Conservation (phyloP, 2,329 filamentous ascomycete species). For the Raffaelea albimanens region DNA sequence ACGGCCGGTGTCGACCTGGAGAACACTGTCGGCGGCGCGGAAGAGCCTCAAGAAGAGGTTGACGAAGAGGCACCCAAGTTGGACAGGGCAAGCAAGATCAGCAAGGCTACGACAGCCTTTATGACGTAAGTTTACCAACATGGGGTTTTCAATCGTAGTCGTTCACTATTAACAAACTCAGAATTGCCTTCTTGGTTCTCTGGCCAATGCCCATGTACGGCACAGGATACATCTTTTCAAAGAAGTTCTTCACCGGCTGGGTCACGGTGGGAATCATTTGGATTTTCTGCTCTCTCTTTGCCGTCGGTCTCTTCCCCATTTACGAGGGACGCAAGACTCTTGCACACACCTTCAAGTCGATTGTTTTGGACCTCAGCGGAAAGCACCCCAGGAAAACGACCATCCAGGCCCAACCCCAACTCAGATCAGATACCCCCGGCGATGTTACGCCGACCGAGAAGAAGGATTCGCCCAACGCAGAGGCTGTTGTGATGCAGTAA, state of each 20-base stretch:
- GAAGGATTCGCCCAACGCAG: slow-evolving; percentile 4
- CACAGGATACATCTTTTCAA: slow-evolving; percentile 68
- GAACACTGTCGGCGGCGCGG: slow-evolving; percentile 39
- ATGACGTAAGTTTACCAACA: slow-evolving; percentile 18
- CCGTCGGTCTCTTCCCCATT: slow-evolving; percentile 72
- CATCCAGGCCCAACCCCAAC: slow-evolving; percentile 10
- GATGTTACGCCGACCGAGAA: slow-evolving; percentile 14
- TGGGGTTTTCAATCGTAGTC: slow-evolving; percentile 13
- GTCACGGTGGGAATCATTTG: slow-evolving; percentile 68
- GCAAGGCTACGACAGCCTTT: slow-evolving; percentile 20
- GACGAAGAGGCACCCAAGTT: slow-evolving; percentile 29
- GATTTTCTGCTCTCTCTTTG: slow-evolving; percentile 64
- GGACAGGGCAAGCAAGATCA: slow-evolving; percentile 22
- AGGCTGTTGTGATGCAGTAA: neutral
- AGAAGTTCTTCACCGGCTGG: slow-evolving; percentile 77
- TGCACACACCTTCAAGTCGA: slow-evolving; percentile 47
- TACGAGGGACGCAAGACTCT: slow-evolving; percentile 69
- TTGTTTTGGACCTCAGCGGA: slow-evolving; percentile 50
- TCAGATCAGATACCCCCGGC: slow-evolving; percentile 2
- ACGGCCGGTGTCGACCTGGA: slow-evolving; percentile 58
- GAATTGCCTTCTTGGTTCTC: slow-evolving; percentile 63
- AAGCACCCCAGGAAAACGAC: slow-evolving; percentile 16
- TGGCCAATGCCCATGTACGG: slow-evolving; percentile 95
- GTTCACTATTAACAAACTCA: slow-evolving; percentile 21
- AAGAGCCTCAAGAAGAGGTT: slow-evolving; percentile 25